Percentiles rank a stretch among this genome's conserved stretches.
Evolutionary conservation across 1,284 basidiomycete genomes (phyloP).

Genomic region (Ceraceosorus guamensis): DNA sequence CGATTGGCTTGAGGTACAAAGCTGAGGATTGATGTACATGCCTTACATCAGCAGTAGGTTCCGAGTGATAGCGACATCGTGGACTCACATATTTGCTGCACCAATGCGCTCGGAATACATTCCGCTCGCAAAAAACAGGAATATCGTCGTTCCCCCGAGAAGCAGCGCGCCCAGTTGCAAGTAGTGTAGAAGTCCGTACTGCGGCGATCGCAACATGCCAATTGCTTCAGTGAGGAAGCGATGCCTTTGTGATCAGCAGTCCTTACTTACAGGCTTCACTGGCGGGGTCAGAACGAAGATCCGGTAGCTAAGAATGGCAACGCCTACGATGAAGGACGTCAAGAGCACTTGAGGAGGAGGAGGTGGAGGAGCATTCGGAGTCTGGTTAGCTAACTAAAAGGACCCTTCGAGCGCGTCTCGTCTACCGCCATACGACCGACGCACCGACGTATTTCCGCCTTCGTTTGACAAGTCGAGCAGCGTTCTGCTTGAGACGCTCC

Average conservation of each 20-base stretch:
- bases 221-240: not conserved
- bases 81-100: slow-evolving; percentile 76
- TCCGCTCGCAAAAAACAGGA: slow-evolving; percentile 91
- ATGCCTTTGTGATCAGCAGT: not conserved
- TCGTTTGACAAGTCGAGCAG: slow-evolving; percentile 68
- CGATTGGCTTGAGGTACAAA: slow-evolving; percentile 95
- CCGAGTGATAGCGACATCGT: not conserved
- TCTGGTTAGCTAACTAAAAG: too few species aligned
- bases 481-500: slow-evolving; percentile 89
- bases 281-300: slow-evolving; percentile 59
- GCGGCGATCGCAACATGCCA: not conserved
- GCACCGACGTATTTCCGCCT: slow-evolving; percentile 80
- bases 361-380: too few species aligned
- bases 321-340: slow-evolving; percentile 61
- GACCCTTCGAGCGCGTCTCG: too few species aligned
- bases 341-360: slow-evolving; percentile 57
- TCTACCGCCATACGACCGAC: slow-evolving; percentile 41
- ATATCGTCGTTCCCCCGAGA: slow-evolving; percentile 62
- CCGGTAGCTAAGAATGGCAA: slow-evolving; percentile 65
- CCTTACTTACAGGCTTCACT: not conserved
- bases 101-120: slow-evolving; percentile 94
- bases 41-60: not conserved
- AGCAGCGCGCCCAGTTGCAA: slow-evolving; percentile 29
- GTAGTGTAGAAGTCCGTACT: slow-evolving; percentile 29
- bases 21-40: slow-evolving; percentile 17